Evolutionary conservation across 2,329 filamentous ascomycete genomes (phyloP).

Genomic region (Magnaporthiopsis poae): DNA sequence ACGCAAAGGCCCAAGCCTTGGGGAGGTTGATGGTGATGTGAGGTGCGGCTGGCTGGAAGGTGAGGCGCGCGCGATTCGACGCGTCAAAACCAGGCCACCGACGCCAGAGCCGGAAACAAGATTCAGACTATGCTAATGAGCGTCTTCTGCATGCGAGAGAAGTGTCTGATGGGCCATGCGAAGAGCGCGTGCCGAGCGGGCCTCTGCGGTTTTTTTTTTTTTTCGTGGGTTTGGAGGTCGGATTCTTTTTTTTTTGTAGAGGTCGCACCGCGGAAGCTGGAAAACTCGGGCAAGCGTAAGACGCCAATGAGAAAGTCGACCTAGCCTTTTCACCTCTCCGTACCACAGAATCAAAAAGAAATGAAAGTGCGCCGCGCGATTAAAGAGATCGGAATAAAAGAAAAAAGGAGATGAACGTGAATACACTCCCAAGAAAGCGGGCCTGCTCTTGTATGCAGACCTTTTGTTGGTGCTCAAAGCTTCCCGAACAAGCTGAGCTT

Average conservation of each 20-base stretch:
- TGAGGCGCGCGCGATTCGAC: conserved; percentile 7
- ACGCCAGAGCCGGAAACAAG: not conserved
- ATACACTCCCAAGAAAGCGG: not conserved
- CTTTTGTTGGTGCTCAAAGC: not conserved
- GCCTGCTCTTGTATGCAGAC: not conserved
- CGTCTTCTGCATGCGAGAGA: not conserved
- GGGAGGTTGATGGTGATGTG: not conserved
- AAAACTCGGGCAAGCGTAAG: not conserved
- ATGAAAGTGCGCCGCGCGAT: not conserved
- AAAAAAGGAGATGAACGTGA: not conserved
- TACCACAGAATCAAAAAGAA: not conserved
- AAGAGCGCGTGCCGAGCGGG: not conserved
- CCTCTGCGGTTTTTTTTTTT: not conserved
- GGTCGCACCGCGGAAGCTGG: not conserved
- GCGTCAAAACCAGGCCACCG: conserved; percentile 4
- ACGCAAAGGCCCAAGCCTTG: not conserved
- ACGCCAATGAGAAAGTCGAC: not conserved
- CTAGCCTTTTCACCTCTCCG: not conserved
- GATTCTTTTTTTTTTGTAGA: not conserved
- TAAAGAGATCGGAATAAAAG: not conserved
- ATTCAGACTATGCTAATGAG: not conserved
- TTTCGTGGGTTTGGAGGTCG: not conserved
- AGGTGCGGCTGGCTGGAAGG: not conserved
- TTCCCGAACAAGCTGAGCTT: not conserved
- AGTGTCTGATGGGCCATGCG: not conserved